Percentiles rank a stretch among this genome's conserved stretches.
Evolutionary conservation across 495 filamentous ascomycete genomes (phyloP).

Genomic region (Cladorrhinum samala): DNA sequence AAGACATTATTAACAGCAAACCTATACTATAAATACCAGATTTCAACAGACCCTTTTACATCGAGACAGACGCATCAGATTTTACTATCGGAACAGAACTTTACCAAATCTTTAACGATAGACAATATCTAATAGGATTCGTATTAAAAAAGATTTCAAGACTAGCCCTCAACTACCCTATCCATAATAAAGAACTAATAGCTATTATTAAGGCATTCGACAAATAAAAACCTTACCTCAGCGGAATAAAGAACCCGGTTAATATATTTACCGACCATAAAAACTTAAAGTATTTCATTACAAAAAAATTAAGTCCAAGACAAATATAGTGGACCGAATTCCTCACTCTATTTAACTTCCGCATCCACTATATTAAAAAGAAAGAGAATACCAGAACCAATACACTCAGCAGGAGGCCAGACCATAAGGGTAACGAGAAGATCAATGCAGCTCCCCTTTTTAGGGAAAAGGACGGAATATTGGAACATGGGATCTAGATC

Average conservation of each 20-base stretch:
- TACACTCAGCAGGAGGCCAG: not conserved
- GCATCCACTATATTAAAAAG: not conserved
- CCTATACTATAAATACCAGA: not conserved
- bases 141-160: not conserved
- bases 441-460: not conserved
- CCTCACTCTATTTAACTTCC: not conserved
- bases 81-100: not conserved
- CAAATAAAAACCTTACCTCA: not conserved
- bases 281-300: constrained; percentile 3
- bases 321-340: not conserved
- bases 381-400: not conserved
- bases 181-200: not conserved
- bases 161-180: not conserved
- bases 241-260: not conserved
- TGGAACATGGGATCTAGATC: not conserved
- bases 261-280: not conserved
- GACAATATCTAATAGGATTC: not conserved
- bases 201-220: constrained; percentile 2
- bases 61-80: not conserved
- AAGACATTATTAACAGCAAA: not conserved
- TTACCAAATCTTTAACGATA: not conserved
- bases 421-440: not conserved
- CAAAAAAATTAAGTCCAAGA: not conserved
- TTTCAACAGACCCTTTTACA: not conserved
- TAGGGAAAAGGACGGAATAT: not conserved